Evolutionary conservation across 495 filamentous ascomycete species (phyloP).

Genomic region (Penicillium nucicola): DNA sequence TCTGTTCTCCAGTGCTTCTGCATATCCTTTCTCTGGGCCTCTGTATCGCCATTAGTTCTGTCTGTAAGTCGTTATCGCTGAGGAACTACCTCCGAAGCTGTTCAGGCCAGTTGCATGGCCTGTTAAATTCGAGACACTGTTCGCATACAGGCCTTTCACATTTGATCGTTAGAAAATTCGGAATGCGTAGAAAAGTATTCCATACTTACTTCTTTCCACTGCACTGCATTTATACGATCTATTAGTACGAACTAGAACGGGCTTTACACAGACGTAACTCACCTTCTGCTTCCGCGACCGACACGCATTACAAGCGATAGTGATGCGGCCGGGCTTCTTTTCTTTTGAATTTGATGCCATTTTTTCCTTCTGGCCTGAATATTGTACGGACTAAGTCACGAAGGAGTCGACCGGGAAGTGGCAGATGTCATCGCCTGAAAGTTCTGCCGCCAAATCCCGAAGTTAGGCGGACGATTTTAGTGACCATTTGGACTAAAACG

Average conservation of each 20-base stretch:
- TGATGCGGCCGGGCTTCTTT: slow-evolving; percentile 28
- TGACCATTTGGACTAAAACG: neutral
- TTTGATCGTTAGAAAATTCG: too few relatives aligned
- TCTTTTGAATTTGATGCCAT: slow-evolving; percentile 12
- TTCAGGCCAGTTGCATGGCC: slow-evolving; percentile 39
- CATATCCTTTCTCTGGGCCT: slow-evolving; percentile 39
- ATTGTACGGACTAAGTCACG: neutral
- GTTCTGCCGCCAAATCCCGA: slow-evolving; percentile 17
- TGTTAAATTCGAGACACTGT: slow-evolving; percentile 35
- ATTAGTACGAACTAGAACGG: neutral
- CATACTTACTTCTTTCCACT: slow-evolving; percentile 34
- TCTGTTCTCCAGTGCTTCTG: slow-evolving; percentile 37
- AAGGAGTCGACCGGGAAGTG: neutral
- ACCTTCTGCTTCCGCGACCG: slow-evolving; percentile 41
- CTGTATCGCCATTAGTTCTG: slow-evolving; percentile 6
- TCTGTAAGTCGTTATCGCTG: too few relatives aligned
- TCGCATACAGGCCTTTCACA: slow-evolving; percentile 32
- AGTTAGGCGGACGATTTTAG: neutral
- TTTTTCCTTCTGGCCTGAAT: slow-evolving; percentile 2
- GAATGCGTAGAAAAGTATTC: too few relatives aligned
- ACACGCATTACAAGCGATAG: slow-evolving; percentile 36
- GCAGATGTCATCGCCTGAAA: slow-evolving; percentile 21
- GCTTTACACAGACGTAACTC: neutral
- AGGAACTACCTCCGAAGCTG: slow-evolving; percentile 33
- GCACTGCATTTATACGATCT: slow-evolving; percentile 23